phyloP scores from a whole-genome alignment of 164 flowering plant species.

The Litsea cubeba region DNA sequence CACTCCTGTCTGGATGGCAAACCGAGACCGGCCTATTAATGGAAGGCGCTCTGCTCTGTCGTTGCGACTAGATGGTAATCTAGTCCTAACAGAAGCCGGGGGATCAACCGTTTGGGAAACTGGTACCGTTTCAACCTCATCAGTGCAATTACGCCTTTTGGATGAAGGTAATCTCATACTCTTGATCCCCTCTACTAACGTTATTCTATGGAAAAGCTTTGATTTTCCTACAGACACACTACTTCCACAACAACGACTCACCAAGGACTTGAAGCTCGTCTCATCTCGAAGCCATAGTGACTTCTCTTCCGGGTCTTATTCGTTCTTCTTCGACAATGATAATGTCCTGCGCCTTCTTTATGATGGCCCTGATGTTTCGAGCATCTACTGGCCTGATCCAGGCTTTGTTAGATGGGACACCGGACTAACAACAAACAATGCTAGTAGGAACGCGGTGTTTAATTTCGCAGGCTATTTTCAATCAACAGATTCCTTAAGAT shows the following conservation, averaged over 20 bases:
- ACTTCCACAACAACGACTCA: slow-evolving; percentile 34
- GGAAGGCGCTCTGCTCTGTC: slow-evolving; percentile 4
- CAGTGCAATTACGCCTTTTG: slow-evolving; percentile 9
- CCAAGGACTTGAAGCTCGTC: slow-evolving; percentile 11
- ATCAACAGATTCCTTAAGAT: slow-evolving; percentile 1
- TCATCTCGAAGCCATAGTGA: slow-evolving; percentile 23
- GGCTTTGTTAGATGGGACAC: not conserved
- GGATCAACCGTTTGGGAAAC: slow-evolving; percentile 15
- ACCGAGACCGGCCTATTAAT: slow-evolving; percentile 21
- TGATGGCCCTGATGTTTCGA: slow-evolving; percentile 18
- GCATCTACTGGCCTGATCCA: slow-evolving; percentile 31
- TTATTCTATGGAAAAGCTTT: slow-evolving; percentile 32
- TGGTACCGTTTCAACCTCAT: not conserved
- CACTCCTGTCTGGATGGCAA: slow-evolving; percentile 21
- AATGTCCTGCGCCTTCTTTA: slow-evolving; percentile 31
- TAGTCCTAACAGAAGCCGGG: slow-evolving; percentile 13
- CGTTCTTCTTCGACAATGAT: slow-evolving; percentile 31
- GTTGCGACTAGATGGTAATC: slow-evolving; percentile 7
- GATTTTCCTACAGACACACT: slow-evolving; percentile 41
- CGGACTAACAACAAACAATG: slow-evolving; percentile 12
- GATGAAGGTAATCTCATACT: slow-evolving; percentile 37
- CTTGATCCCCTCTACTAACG: not conserved
- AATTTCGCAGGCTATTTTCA: slow-evolving; percentile 11
- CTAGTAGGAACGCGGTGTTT: slow-evolving; percentile 9
- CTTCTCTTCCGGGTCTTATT: slow-evolving; percentile 32